These are phyloP conservation scores for Aspergillus sp. DNA, from an alignment of 2,329 filamentous ascomycete genomes.

Conservation along the genomic window DNA sequence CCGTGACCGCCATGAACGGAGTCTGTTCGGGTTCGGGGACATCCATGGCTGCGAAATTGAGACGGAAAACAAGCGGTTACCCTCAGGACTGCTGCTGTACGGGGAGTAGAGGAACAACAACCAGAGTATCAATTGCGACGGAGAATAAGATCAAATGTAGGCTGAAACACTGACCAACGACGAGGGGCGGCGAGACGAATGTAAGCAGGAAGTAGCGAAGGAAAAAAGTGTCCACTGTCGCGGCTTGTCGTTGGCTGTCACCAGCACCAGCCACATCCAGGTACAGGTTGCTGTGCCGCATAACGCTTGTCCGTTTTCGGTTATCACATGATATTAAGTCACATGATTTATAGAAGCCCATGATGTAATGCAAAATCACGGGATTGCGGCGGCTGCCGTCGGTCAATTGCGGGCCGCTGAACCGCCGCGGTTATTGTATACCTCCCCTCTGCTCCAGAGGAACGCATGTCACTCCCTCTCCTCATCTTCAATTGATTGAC, in stretches of 20 bases:
- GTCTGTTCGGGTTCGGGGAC: conserved; percentile 79
- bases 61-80: conserved; percentile 1
- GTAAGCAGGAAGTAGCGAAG: conserved; percentile 8
- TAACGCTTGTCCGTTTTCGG: not conserved
- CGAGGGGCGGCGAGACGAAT: not conserved
- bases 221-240: conserved; percentile 30
- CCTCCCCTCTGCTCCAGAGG: not conserved
- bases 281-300: conserved; percentile 12
- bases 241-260: conserved; percentile 10
- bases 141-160: too few relatives aligned
- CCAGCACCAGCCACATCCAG: conserved; percentile 14
- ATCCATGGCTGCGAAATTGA: conserved; percentile 58
- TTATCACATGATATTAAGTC: not conserved
- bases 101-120: not conserved
- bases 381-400: conserved; percentile 11
- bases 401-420: conserved; percentile 10
- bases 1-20: conserved; percentile 81
- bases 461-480: not conserved
- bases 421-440: not conserved
- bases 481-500: not conserved
- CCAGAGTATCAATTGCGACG: not conserved
- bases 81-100: not conserved
- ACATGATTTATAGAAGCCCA: not conserved
- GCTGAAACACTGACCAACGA: too few relatives aligned
- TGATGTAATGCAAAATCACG: conserved; percentile 7